phyloP scores from a whole-genome alignment of 106 monocot species.

The Allium cepa region DNA sequence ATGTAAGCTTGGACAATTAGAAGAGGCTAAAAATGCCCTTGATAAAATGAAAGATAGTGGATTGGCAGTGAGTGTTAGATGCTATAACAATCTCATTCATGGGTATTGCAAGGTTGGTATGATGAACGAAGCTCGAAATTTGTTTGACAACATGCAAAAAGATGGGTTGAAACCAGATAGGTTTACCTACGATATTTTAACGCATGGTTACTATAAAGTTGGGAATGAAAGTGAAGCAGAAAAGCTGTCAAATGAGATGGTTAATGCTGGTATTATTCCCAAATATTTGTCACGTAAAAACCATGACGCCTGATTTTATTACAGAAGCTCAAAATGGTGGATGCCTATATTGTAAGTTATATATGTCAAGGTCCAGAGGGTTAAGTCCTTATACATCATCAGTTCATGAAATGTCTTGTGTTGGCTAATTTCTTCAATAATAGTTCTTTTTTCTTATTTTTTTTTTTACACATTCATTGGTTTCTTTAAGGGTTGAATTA shows the following conservation, averaged over 20 bases:
- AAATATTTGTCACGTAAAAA: slow-evolving; percentile 49
- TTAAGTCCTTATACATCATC: slow-evolving; percentile 42
- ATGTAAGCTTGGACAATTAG: slow-evolving; percentile 49
- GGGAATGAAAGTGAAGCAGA: slow-evolving; percentile 42
- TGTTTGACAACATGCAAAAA: slow-evolving; percentile 51
- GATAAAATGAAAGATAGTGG: slow-evolving; percentile 36
- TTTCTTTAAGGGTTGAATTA: too few relatives aligned
- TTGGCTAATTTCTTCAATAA: too few relatives aligned
- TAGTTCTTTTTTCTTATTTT: too few relatives aligned
- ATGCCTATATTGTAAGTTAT: slow-evolving; percentile 37
- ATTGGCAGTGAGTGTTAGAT: slow-evolving; percentile 52
- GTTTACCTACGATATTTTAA: slow-evolving; percentile 72
- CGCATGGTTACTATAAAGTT: slow-evolving; percentile 50
- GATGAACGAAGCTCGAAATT: slow-evolving; percentile 44
- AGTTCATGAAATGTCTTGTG: slow-evolving; percentile 17
- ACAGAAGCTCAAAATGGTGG: slow-evolving; percentile 43
- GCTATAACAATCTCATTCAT: slow-evolving; percentile 65
- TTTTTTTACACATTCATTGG: too few relatives aligned
- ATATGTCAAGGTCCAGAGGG: slow-evolving; percentile 31
- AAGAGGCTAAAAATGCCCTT: slow-evolving; percentile 55
- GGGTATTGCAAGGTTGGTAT: slow-evolving; percentile 71
- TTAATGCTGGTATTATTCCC: slow-evolving; percentile 39
- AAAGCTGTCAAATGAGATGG: slow-evolving; percentile 62
- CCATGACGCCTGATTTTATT: slow-evolving; percentile 51
- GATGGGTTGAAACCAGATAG: slow-evolving; percentile 62